These are phyloP conservation scores for Cyanodermella asteris DNA, from an alignment of 2,329 filamentous ascomycete genomes.

Conservation along the genomic window DNA sequence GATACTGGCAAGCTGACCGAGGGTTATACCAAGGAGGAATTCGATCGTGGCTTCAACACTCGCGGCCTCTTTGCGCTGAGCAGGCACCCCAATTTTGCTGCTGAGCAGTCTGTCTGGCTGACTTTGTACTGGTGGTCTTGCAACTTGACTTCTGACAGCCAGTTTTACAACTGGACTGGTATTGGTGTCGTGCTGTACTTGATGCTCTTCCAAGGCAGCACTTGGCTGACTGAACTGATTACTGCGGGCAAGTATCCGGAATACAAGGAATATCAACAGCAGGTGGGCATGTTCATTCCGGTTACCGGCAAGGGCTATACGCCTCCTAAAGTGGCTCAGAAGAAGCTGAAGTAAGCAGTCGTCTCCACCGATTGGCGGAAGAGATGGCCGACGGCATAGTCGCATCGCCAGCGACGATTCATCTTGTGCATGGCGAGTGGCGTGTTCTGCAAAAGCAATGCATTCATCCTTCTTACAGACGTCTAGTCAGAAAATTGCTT, in stretches of 20 bases:
- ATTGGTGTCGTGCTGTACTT: constrained; percentile 49
- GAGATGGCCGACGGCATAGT: no score
- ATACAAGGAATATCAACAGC: constrained; percentile 62
- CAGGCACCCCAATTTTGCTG: constrained; percentile 84
- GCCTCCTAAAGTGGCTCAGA: no score
- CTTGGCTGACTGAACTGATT: constrained; percentile 66
- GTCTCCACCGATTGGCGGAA: no score
- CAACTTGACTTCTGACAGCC: constrained; percentile 40
- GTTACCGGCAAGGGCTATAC: no score
- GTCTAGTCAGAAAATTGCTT: no score
- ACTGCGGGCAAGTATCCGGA: constrained; percentile 68
- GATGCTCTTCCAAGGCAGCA: constrained; percentile 72
- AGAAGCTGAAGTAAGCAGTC: no score
- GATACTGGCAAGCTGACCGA: constrained; percentile 47
- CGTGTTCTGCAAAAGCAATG: no score
- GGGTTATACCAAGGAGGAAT: constrained; percentile 39
- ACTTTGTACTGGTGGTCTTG: constrained; percentile 74
- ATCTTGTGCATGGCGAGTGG: no score
- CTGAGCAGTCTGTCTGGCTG: constrained; percentile 82
- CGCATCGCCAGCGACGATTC: no score
- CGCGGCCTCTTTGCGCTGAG: constrained; percentile 71
- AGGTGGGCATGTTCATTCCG: constrained; percentile 74
- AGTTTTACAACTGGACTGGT: constrained; percentile 57
- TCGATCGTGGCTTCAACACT: constrained; percentile 76
- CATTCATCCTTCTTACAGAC: no score